A percentile compares a stretch with the other conserved stretches of the same genome.
phyloP scores from a whole-genome alignment of 2,329 filamentous ascomycete species.

The Neofusicoccum cordaticola region DNA sequence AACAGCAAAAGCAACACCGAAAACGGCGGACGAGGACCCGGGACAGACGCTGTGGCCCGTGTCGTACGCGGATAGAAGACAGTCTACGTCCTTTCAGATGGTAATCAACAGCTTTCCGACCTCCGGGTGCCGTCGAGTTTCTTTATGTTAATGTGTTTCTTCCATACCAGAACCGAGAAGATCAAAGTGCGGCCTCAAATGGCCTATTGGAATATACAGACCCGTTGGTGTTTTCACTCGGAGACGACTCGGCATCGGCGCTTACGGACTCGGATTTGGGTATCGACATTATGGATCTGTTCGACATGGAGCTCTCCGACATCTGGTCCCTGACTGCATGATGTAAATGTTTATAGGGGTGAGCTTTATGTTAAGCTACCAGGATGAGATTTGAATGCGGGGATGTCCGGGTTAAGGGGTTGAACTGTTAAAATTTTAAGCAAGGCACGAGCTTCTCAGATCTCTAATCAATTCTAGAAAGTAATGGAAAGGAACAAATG shows the following conservation, averaged over 20 bases:
- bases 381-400: too few relatives aligned
- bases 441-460: too few relatives aligned
- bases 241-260: background rate
- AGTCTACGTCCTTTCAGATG: background rate
- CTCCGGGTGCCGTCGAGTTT: background rate
- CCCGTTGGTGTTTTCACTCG: background rate
- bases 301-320: background rate
- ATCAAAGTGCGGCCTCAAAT: background rate
- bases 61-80: too few relatives aligned
- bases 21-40: too few relatives aligned
- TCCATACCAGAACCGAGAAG: background rate
- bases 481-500: too few relatives aligned
- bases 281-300: background rate
- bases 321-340: background rate
- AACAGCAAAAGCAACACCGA: background rate
- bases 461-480: too few relatives aligned
- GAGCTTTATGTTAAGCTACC: too few relatives aligned
- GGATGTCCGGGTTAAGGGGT: too few relatives aligned
- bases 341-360: too few relatives aligned
- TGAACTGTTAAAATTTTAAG: too few relatives aligned
- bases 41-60: too few relatives aligned
- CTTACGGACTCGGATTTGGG: background rate
- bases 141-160: too few relatives aligned
- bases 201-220: background rate
- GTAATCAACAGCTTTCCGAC: background rate